A percentile compares a stretch with the other conserved stretches of the same genome.
Evolutionary conservation across 768 basidiomycete species (phyloP).

Genomic region (Lentinula detonsa): DNA sequence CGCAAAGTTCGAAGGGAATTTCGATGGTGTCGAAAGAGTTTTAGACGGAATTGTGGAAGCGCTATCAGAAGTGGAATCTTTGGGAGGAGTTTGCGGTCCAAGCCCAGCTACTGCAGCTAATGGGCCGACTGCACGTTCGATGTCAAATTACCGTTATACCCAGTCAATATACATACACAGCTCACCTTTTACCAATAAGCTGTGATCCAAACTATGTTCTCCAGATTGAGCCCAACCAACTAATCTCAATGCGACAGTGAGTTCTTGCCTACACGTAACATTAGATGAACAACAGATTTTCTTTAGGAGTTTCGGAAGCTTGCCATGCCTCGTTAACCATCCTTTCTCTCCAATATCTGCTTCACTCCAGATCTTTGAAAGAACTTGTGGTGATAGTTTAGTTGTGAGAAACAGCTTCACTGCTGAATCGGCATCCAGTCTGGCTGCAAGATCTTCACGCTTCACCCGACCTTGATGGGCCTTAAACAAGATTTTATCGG

Average conservation of each 20-base stretch:
- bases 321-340: conserved; percentile 7
- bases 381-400: conserved; percentile 42
- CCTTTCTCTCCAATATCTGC: conserved; percentile 56
- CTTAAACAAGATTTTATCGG: neutral
- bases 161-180: neutral
- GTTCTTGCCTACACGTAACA: conserved; percentile 41
- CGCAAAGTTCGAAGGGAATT: neutral
- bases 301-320: neutral
- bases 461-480: neutral
- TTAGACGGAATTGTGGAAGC: neutral
- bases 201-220: conserved; percentile 27
- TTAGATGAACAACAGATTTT: conserved; percentile 4
- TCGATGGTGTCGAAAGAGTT: neutral
- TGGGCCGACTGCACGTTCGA: conserved; percentile 41
- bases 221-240: conserved; percentile 63
- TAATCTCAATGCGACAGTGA: conserved; percentile 53
- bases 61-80: conserved; percentile 19
- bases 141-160: neutral
- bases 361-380: conserved; percentile 60
- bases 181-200: conserved; percentile 42
- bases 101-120: conserved; percentile 31
- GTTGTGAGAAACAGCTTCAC: conserved; percentile 53
- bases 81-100: conserved; percentile 4
- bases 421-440: conserved; percentile 31
- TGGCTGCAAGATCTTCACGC: neutral